Evolutionary conservation across 108 stramenopile species (phyloP), one percentile per base, ranked within the genome.

Genomic region (Epithemia pelagica): DNA sequence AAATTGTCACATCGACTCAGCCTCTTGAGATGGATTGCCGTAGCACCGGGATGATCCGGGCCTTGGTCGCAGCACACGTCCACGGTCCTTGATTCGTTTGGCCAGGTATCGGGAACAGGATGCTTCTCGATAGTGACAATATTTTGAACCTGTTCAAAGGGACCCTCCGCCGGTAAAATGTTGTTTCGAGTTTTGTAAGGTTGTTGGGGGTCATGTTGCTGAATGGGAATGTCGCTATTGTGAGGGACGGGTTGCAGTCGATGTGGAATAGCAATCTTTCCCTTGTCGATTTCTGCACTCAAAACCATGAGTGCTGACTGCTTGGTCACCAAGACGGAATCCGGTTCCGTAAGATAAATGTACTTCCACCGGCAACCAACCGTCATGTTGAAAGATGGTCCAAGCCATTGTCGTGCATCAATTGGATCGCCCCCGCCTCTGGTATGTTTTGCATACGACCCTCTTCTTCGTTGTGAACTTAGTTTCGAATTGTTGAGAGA

Each of bases 181-280:
- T 46, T 5, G 15, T 46, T 46, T 15, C 15, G 5, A 10, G 5
- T 46, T 46, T 46, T 46, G 37, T 10, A 5, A 5, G 15, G 37
- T 10, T 46, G 37, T 46, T 46, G 37, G 10, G 15, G 5, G 37
- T 46, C 5, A 5, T 46, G 37, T 46, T 46, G 37, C 15, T 5
- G 10, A 46, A 46, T 5, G 23, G 52, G 64, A n/a, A 71, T 18
- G 64, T 71, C 61, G 0, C 18, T 55, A 64, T 71, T 52, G 63
- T 64, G 70, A 3, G 70, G 70, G 7, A 71, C 5, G 26, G 62
- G 70, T 0, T 71, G 70, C 20, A 71, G 20, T n/a, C 70, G 62
- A 59, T 71, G 70, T 24, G 70, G 70, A n/a, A 65, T 52, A 19
- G 64, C n/a, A 21, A 28, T 22, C 29, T 52, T 21, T 7, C 70